Evolutionary conservation across 805 yeast species (phyloP).

Genomic region (Candida verbasci): DNA sequence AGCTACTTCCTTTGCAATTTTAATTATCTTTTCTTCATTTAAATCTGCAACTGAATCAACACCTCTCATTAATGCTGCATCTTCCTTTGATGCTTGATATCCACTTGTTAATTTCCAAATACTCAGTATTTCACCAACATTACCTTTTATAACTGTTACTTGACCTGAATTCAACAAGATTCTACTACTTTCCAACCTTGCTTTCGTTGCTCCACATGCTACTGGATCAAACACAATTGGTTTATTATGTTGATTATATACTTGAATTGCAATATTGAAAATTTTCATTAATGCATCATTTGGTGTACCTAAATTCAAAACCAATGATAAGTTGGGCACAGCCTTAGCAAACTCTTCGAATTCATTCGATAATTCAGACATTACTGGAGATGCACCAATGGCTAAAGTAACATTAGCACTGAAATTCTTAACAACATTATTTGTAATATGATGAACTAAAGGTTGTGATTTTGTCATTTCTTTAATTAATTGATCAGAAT

Average conservation of each 20-base stretch:
- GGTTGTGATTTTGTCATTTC: conserved; percentile 40
- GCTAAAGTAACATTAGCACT: conserved; percentile 86
- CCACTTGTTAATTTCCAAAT: conserved; percentile 34
- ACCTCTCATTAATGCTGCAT: conserved; percentile 54
- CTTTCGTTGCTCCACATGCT: conserved; percentile 79
- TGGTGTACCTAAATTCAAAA: conserved; percentile 76
- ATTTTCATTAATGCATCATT: conserved; percentile 38
- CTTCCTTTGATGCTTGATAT: conserved; percentile 17
- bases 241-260: conserved; percentile 51
- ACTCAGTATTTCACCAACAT: conserved; percentile 77
- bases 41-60: conserved; percentile 50
- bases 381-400: conserved; percentile 80
- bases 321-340: conserved; percentile 50
- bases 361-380: conserved; percentile 74
- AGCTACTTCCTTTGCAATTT: conserved; percentile 49
- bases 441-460: conserved; percentile 82
- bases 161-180: conserved; percentile 53
- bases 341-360: conserved; percentile 56
- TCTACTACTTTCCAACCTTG: conserved; percentile 47
- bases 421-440: conserved; percentile 81
- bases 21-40: conserved; percentile 19
- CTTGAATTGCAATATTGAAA: conserved; percentile 48
- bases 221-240: conserved; percentile 87
- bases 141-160: conserved; percentile 74
- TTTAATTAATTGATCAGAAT: not conserved